Evolutionary conservation across 1,284 basidiomycete genomes (phyloP).

Genomic region (Fomitopsis betulina): DNA sequence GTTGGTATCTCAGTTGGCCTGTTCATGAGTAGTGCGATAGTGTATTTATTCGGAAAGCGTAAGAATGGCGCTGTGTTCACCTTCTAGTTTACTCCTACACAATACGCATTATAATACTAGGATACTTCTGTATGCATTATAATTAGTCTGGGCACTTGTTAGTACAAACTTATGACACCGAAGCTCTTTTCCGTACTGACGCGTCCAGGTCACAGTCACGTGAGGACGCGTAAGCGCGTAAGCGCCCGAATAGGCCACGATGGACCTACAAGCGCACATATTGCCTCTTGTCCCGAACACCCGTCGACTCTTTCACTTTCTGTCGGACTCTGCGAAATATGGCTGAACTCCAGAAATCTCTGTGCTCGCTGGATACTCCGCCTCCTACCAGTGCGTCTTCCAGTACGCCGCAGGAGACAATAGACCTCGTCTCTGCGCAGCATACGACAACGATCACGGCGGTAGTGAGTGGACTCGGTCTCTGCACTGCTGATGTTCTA

Average conservation of each 20-base stretch:
- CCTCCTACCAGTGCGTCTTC: neutral
- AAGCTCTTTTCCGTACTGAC: too few species aligned
- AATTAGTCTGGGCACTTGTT: too few species aligned
- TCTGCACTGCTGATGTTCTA: neutral
- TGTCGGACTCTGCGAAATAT: neutral
- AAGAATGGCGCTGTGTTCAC: slow-evolving; percentile 84
- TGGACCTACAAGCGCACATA: slow-evolving; percentile 7
- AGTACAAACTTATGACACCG: too few species aligned
- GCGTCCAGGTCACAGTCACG: slow-evolving; percentile 3
- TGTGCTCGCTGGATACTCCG: neutral
- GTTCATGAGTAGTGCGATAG: slow-evolving; percentile 82
- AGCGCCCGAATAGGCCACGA: neutral
- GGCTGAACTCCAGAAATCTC: neutral
- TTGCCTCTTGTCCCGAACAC: neutral
- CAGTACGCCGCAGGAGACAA: neutral
- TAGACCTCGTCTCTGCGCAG: neutral
- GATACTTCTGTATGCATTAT: neutral
- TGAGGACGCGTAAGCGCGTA: slow-evolving; percentile 1
- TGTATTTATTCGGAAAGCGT: slow-evolving; percentile 81
- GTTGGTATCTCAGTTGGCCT: slow-evolving; percentile 88
- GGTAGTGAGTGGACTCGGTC: neutral
- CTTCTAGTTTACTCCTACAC: slow-evolving; percentile 39
- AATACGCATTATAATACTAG: neutral
- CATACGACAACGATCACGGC: slow-evolving; percentile 1
- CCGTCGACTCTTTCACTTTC: neutral